Percentiles rank a stretch among this genome's conserved stretches.
These are phyloP conservation scores for Trichoderma atrobrunneum DNA, from an alignment of 2,329 filamentous ascomycete species.

Conservation along the genomic window DNA sequence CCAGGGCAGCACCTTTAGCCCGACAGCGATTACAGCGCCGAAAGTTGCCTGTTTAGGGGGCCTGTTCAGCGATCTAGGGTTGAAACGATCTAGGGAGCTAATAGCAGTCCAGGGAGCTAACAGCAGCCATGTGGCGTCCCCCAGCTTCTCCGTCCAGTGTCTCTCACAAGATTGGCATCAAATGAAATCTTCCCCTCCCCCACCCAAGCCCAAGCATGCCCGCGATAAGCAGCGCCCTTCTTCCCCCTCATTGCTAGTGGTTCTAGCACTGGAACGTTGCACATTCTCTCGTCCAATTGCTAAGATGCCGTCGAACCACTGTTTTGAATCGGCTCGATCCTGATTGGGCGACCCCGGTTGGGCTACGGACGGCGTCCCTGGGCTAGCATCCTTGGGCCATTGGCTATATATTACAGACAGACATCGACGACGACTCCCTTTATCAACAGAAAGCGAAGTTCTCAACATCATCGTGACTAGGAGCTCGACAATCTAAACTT, in stretches of 20 bases:
- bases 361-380: not conserved
- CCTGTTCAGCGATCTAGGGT: not conserved
- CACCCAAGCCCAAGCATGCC: not conserved
- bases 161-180: not conserved
- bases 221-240: not conserved
- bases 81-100: not conserved
- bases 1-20: not conserved
- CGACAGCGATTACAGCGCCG: not conserved
- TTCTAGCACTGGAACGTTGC: slow-evolving; percentile 32
- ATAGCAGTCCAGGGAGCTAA: not conserved
- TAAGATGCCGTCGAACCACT: not conserved
- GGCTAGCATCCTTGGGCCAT: not conserved
- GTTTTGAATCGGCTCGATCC: slow-evolving; percentile 1
- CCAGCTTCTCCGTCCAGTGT: not conserved
- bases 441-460: not conserved
- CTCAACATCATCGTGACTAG: not conserved
- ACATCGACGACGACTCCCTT: not conserved
- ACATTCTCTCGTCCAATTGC: slow-evolving; percentile 12
- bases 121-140: not conserved
- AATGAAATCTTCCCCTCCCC: not conserved
- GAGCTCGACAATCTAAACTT: not conserved
- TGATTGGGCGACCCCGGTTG: not conserved
- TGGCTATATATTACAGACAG: not conserved
- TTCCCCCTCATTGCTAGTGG: slow-evolving; percentile 18
- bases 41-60: not conserved